Conservation (phyloP, 2,329 filamentous ascomycete species). For the Trichoderma sp. region DNA sequence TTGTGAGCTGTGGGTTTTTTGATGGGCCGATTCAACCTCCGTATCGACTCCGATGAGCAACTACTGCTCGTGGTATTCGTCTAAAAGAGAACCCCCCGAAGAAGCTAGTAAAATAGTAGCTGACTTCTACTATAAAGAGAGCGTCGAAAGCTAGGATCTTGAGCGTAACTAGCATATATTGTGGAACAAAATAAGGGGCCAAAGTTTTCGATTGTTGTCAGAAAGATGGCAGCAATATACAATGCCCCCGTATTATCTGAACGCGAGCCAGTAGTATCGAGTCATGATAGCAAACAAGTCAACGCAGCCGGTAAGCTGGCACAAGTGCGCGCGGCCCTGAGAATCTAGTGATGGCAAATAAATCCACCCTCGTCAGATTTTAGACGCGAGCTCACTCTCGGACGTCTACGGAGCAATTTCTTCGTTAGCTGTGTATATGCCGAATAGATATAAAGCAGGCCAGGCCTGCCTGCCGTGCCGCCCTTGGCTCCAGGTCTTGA, state of each 20-base stretch:
- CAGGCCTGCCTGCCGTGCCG: background rate
- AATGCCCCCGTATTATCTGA: background rate
- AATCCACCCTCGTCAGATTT: slow-evolving; percentile 16
- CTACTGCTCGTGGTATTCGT: background rate
- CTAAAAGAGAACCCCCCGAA: background rate
- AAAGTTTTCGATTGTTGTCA: background rate
- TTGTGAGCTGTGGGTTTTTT: background rate
- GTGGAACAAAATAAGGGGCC: background rate
- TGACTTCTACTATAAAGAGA: background rate
- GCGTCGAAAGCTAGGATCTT: background rate
- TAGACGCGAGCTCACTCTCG: background rate
- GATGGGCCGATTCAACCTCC: background rate
- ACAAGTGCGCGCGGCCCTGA: slow-evolving; percentile 4
- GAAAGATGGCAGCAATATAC: background rate
- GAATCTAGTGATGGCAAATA: background rate
- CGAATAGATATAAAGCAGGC: slow-evolving; percentile 12
- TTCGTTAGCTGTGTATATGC: background rate
- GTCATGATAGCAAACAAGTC: background rate
- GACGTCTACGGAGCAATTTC: background rate
- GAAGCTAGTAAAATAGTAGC: background rate
- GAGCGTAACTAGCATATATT: background rate
- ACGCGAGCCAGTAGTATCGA: background rate
- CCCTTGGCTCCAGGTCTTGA: background rate
- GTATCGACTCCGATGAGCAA: background rate
- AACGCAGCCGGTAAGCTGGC: slow-evolving; percentile 5